A percentile compares a stretch with the other conserved stretches of the same genome.
phyloP scores from a whole-genome alignment of 163 green algal species.

The Scenedesmus sp. region DNA sequence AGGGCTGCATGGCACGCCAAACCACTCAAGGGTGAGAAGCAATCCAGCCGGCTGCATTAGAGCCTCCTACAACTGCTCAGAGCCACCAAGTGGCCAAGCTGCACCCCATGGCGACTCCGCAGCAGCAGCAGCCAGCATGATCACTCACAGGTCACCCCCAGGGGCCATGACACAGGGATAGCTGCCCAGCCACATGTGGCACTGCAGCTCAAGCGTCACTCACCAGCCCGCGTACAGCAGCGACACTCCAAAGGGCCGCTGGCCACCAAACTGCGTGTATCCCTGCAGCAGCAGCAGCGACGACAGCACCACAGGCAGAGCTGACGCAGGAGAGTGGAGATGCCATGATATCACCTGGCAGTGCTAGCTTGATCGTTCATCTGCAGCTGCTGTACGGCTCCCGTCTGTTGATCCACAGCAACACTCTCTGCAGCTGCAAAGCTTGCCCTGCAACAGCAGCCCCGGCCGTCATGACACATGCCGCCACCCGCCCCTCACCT shows the following conservation, averaged over 20 bases:
- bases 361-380: not conserved
- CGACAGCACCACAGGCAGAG: not conserved
- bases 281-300: constrained; percentile 66
- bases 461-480: too few relatives aligned
- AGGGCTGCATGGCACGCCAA: too few relatives aligned
- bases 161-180: not conserved
- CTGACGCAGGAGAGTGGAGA: not conserved
- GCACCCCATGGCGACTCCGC: not conserved
- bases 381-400: not conserved
- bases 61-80: not conserved
- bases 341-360: not conserved
- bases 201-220: not conserved
- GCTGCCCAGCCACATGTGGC: not conserved
- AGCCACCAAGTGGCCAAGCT: not conserved
- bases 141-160: not conserved
- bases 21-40: too few relatives aligned
- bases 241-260: constrained; percentile 98
- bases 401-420: too few relatives aligned
- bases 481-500: constrained; percentile 74
- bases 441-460: too few relatives aligned
- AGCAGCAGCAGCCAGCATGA: not conserved
- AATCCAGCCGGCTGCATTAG: too few relatives aligned
- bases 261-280: constrained; percentile 98
- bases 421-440: too few relatives aligned
- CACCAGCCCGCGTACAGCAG: constrained; percentile 97